Base-by-base conservation (phyloP, 768 basidiomycete species). In the Russula vinacea region DNA sequence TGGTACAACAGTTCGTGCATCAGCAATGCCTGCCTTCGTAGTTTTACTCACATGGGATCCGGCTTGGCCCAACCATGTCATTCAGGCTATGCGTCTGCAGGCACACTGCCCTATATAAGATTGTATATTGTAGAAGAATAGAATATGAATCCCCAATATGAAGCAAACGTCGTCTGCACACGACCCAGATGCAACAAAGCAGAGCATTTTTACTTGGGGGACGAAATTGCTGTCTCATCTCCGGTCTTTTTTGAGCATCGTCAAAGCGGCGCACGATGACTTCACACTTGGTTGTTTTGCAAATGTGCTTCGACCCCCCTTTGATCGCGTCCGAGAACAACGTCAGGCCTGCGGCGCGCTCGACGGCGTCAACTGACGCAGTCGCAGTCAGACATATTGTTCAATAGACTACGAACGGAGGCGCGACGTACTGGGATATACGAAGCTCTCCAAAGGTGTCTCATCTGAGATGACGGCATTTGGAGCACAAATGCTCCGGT, bases 401-500 rank as follows among this genome's bases (percentile, higher is more conserved):
- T 47, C 35, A 47, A 5, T 13, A 17, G 7, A 14, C 6, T 3
- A 37, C 33, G 32, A 32, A 29, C 29, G 29, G 4, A 22, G 39
- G 6, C 10, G 1, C 17, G 26, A 49, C 54, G 83, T 57, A 94
- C 94, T 83, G 57, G 94, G 92, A 44, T 89, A 85, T 26, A 89
- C 77, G 74, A 99, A 99, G 66, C 79, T 82, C 71, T 89, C 83
- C 56, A 99, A 74, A 42, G 90, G 83, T 1, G 88, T 82, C 53
- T 89, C 84, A 68, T 99, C 94, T 0, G 90, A 84, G 65, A 99
- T 98, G 59, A 83, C 78, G n/a, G 91, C 86, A 74, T 99, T 99
- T 0, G 97, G 97, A 99, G 82, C 7, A 98, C 92, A 73, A 99
- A 99, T 13, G 95, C 97, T 14, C 95, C 97, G 3, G 90, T 84